These are phyloP conservation scores for Leccinum fibrillosum DNA, from an alignment of 768 basidiomycete genomes.

Conservation along the genomic window DNA sequence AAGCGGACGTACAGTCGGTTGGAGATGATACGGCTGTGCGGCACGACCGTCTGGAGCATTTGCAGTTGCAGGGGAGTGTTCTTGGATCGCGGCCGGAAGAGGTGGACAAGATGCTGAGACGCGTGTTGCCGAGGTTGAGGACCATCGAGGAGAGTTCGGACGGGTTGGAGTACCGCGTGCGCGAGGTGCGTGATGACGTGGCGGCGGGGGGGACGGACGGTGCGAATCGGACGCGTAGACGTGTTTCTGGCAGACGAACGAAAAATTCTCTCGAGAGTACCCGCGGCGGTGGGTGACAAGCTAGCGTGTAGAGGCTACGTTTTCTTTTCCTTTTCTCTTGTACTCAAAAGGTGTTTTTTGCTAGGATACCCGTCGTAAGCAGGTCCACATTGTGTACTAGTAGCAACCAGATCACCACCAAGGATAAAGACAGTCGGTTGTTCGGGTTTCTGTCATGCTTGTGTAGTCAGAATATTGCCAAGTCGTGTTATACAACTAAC, in stretches of 20 bases:
- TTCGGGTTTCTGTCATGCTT: too few species aligned
- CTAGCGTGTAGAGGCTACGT: background rate
- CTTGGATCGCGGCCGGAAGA: slow-evolving; percentile 13
- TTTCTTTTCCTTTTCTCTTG: background rate
- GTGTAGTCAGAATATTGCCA: background rate
- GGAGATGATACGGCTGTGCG: slow-evolving; percentile 12
- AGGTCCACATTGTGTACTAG: background rate
- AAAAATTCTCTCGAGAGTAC: slow-evolving; percentile 11
- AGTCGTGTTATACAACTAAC: too few species aligned
- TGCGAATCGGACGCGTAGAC: background rate
- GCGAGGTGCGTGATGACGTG: slow-evolving; percentile 1
- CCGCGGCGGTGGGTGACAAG: background rate
- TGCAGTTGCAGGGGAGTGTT: slow-evolving; percentile 16
- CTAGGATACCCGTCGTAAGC: background rate
- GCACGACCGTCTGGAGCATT: slow-evolving; percentile 10
- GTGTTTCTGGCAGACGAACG: slow-evolving; percentile 11
- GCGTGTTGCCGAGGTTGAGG: slow-evolving; percentile 20
- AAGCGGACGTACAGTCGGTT: slow-evolving; percentile 10
- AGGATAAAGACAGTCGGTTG: too few species aligned
- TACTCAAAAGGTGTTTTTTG: background rate
- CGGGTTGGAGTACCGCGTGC: slow-evolving; percentile 13
- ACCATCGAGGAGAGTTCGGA: slow-evolving; percentile 23
- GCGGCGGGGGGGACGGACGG: background rate
- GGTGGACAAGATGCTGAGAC: slow-evolving; percentile 18
- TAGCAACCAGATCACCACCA: background rate